Conservation (phyloP, 495 filamentous ascomycete species). For the Friedmanniomyces simplex region DNA sequence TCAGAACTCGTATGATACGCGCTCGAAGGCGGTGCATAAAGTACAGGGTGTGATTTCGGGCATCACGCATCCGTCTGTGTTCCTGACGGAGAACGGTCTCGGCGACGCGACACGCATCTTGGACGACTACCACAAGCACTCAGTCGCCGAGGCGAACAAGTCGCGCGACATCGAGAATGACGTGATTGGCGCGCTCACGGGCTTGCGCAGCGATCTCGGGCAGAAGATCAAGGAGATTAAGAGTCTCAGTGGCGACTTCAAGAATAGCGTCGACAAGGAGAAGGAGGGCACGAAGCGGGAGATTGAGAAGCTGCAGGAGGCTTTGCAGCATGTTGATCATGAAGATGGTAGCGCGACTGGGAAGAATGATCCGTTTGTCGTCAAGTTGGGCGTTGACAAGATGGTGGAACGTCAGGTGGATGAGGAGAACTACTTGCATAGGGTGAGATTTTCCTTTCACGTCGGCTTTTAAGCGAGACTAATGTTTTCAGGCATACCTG, state of each 20-base stretch:
- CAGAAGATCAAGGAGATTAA: constrained; percentile 99
- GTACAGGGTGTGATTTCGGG: constrained; percentile 76
- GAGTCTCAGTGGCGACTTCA: constrained; percentile 82
- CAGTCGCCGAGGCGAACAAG: constrained; percentile 75
- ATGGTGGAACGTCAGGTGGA: constrained; percentile 88
- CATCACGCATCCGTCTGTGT: constrained; percentile 56
- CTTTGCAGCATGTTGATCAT: constrained; percentile 62
- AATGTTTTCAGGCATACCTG: constrained; percentile 60
- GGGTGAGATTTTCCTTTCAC: constrained; percentile 42
- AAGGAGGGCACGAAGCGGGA: constrained; percentile 59
- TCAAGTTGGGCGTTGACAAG: constrained; percentile 71
- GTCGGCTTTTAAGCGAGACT: not conserved
- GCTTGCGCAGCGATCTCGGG: constrained; percentile 73
- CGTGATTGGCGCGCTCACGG: constrained; percentile 76
- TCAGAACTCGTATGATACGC: constrained; percentile 78
- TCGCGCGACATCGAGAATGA: constrained; percentile 82
- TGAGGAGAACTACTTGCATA: constrained; percentile 93
- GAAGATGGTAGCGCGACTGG: constrained; percentile 66
- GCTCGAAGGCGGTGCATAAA: constrained; percentile 71
- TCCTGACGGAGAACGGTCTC: constrained; percentile 57
- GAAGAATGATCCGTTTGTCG: constrained; percentile 82
- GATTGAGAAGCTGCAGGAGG: constrained; percentile 69
- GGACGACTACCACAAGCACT: constrained; percentile 68
- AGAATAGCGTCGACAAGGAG: constrained; percentile 75
- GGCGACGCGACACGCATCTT: constrained; percentile 77